A percentile compares a stretch with the other conserved stretches of the same genome.
Evolutionary conservation across 2,329 filamentous ascomycete genomes (phyloP).

Genomic region (Curvularia spicifera): DNA sequence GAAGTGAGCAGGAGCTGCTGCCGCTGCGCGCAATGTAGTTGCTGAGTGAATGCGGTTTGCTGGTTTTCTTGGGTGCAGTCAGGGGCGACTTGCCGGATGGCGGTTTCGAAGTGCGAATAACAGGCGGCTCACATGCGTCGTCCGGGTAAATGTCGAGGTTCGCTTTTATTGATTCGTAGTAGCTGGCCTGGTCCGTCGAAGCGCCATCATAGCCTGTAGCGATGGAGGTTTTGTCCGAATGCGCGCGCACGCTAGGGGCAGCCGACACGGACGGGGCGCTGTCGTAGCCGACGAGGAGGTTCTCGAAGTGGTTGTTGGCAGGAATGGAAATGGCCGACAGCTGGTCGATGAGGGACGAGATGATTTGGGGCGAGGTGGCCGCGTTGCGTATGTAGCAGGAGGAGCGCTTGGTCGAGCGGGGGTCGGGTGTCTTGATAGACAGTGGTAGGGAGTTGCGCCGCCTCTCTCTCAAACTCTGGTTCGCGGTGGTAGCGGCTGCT

Average conservation of each 20-base stretch:
- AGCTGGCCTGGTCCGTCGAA: conserved; percentile 76
- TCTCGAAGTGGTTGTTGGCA: conserved; percentile 73
- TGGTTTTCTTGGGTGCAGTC: conserved; percentile 63
- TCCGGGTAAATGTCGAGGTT: conserved; percentile 59
- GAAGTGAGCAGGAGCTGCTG: conserved; percentile 45
- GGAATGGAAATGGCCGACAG: conserved; percentile 67
- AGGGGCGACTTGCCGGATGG: conserved; percentile 76
- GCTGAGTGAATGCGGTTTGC: conserved; percentile 58
- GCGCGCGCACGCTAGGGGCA: conserved; percentile 30
- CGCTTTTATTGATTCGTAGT: conserved; percentile 60
- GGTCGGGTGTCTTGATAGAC: conserved; percentile 23
- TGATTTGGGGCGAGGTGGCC: conserved; percentile 69
- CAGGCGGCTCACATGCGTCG: conserved; percentile 68
- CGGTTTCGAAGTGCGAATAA: conserved; percentile 81
- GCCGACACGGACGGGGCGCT: conserved; percentile 41
- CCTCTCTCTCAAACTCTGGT: conserved; percentile 34
- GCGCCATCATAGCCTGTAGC: conserved; percentile 53
- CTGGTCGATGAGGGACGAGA: conserved; percentile 67
- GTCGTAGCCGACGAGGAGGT: conserved; percentile 44
- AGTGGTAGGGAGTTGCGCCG: conserved; percentile 41
- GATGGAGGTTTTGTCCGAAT: conserved; percentile 32
- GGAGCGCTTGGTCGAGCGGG: conserved; percentile 35
- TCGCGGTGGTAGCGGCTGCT: conserved; percentile 15
- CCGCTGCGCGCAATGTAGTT: conserved; percentile 61
- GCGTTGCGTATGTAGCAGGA: conserved; percentile 48